These are phyloP conservation scores for Metschnikowia sp. DNA, from an alignment of 805 yeast genomes.

Conservation along the genomic window DNA sequence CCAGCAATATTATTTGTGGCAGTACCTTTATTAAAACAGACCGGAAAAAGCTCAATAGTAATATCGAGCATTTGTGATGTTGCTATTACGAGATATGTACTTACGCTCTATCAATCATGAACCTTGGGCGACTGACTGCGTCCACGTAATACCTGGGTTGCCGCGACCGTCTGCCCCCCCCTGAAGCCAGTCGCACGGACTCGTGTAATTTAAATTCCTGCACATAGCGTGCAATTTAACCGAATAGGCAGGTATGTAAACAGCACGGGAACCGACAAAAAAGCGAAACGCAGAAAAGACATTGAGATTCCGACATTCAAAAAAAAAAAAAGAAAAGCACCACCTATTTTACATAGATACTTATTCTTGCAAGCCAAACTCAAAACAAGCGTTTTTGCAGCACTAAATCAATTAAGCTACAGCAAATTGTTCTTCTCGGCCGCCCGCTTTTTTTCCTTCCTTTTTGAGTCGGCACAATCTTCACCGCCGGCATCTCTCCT, in stretches of 20 bases:
- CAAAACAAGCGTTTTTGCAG: not conserved
- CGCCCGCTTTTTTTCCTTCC: not conserved
- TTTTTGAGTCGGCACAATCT: not conserved
- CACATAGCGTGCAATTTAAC: constrained; percentile 12
- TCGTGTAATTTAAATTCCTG: not conserved
- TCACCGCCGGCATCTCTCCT: no score
- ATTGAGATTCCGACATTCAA: not conserved
- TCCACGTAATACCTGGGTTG: not conserved
- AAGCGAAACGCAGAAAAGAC: not conserved
- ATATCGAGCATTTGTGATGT: no score
- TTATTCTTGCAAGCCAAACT: no score
- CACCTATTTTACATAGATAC: not conserved
- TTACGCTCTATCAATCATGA: no score
- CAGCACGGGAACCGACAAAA: constrained; percentile 6
- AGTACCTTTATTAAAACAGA: no score
- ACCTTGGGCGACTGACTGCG: no score
- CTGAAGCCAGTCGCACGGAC: not conserved
- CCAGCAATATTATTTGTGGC: no score
- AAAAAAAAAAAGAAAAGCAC: not conserved
- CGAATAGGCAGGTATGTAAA: constrained; percentile 17
- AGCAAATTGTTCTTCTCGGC: not conserved
- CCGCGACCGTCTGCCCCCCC: not conserved
- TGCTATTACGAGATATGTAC: no score
- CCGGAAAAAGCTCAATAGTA: no score
- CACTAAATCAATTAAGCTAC: no score